These are phyloP conservation scores for Xylaria sp. DNA, from an alignment of 2,329 filamentous ascomycete genomes.

Conservation along the genomic window DNA sequence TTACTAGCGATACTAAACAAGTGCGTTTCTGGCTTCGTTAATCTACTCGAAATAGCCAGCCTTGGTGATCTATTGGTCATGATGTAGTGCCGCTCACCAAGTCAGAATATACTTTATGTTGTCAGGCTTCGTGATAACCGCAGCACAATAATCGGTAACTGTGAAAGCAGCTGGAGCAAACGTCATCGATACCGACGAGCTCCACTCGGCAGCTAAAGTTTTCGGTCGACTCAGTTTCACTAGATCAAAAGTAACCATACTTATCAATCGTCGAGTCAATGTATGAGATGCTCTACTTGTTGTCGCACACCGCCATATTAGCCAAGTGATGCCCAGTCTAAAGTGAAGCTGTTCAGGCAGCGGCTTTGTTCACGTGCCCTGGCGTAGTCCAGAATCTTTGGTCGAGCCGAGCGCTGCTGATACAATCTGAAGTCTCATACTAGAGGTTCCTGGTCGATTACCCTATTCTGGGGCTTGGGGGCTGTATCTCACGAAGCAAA, in stretches of 20 bases:
- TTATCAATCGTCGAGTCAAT: neutral
- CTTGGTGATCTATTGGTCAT: conserved; percentile 20
- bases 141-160: neutral
- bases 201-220: neutral
- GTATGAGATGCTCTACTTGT: neutral
- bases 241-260: neutral
- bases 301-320: conserved; percentile 16
- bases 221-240: conserved; percentile 16
- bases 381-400: neutral
- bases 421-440: neutral
- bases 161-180: neutral
- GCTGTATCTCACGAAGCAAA: neutral
- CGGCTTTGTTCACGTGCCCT: conserved; percentile 5
- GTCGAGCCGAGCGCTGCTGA: neutral
- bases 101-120: neutral
- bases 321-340: neutral
- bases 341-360: conserved; percentile 21
- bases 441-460: neutral
- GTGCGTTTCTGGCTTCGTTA: neutral
- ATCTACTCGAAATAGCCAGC: conserved; percentile 6
- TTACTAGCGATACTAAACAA: neutral
- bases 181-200: conserved; percentile 2
- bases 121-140: neutral
- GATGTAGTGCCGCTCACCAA: neutral
- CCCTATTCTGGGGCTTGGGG: neutral